Evolutionary conservation across 148 eudicot species (phyloP), one percentile per base, ranked within the genome.

Genomic region (Oxyria digyna): DNA sequence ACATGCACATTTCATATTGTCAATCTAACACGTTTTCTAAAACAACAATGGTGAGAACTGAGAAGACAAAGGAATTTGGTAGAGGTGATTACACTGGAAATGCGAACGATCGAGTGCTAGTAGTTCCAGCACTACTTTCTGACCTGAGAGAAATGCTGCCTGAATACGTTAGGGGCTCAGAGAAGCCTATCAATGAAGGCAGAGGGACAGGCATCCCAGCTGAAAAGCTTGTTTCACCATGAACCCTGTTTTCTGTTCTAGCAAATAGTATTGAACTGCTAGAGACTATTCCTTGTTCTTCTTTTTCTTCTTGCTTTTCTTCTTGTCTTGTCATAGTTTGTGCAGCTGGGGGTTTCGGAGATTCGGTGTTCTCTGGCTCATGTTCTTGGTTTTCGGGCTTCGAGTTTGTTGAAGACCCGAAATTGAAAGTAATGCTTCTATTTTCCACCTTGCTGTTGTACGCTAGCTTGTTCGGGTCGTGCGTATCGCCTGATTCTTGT

Each of bases 61-160:
- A n/a, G n/a, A 24, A 35, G 33, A 26, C 11, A 12, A n/a, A n/a
- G 32, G 33, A 35, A 23, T 13, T 55, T 55, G 37, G 37, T 6
- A 27, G 65, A 59, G 65, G 41, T 23, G 75, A 55, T 88, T 84
- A 94, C 99, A 94, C 79, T 5, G 99, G 99, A 81, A 94, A 94
- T 74, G 99, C 99, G 69, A 94, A 94, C 69, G 99, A 94, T 67
- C 92, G 85, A 29, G 87, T 75, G 78, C 99, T 94, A 62, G 18
- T 27, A 29, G 37, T 59, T 4, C 97, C 86, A 29, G 85, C 64
- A 67, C 99, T 94, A 77, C 93, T 86, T 74, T 94, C 99, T 63
- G 99, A 94, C 62, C 96, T 84, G 46, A 82, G 85, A 70, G 99
- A 94, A 24, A 85, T 67, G 76, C 85, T 91, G 42, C 97, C 97